phyloP scores from a whole-genome alignment of 2,329 filamentous ascomycete genomes.

The Neurospora crassa region DNA sequence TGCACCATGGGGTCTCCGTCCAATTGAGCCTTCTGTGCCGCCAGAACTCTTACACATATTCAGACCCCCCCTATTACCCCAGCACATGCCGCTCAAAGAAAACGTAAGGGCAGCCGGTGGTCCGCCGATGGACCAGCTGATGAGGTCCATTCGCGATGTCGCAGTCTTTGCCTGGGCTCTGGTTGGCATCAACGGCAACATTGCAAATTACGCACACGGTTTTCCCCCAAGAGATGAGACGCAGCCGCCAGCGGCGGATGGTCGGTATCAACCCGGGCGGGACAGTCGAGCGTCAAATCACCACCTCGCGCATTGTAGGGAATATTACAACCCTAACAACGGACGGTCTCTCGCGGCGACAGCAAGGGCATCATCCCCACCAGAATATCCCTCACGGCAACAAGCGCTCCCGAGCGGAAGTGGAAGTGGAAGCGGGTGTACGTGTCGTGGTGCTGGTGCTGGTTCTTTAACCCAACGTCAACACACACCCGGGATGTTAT shows the following conservation, averaged over 20 bases:
- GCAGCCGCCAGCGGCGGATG: constrained; percentile 34
- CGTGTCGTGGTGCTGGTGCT: not conserved
- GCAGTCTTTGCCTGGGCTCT: constrained; percentile 84
- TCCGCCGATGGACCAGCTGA: constrained; percentile 54
- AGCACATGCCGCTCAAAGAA: constrained; percentile 35
- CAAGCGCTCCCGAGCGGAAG: not conserved
- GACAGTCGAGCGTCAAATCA: not conserved
- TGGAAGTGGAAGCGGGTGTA: not conserved
- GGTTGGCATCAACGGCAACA: constrained; percentile 67
- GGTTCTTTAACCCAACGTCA: not conserved
- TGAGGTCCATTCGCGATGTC: constrained; percentile 73
- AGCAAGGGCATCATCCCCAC: not conserved
- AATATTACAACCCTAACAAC: not conserved
- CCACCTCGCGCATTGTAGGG: not conserved
- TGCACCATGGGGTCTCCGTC: constrained; percentile 67
- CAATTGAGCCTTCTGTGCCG: constrained; percentile 41
- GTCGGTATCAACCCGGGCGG: not conserved
- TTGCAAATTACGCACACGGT: constrained; percentile 55
- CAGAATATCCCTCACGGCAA: not conserved
- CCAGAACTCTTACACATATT: constrained; percentile 34
- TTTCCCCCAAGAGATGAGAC: constrained; percentile 55
- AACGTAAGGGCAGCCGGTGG: constrained; percentile 37
- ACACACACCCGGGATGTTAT: not conserved
- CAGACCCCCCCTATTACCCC: constrained; percentile 32
- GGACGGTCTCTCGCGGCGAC: not conserved